A percentile compares a stretch with the other conserved stretches of the same genome.
Conservation (phyloP, 192 early-diverging fungal species). For the Backusella westeae region DNA sequence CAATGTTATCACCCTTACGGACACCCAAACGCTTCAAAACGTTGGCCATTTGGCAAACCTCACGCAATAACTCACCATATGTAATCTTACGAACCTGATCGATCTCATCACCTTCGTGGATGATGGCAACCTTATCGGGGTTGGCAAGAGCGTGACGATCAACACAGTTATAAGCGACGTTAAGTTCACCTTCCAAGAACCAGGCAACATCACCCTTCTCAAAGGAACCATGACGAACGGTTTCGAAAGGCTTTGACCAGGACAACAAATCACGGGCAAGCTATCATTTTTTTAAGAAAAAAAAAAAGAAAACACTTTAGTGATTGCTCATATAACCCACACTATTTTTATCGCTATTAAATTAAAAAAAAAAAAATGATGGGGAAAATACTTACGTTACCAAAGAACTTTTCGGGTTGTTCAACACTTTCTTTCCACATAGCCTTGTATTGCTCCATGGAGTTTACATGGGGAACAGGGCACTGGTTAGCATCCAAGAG, state of each 20-base stretch:
- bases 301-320: neutral
- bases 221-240: constrained; percentile 70
- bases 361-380: neutral
- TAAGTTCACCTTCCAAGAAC: constrained; percentile 91
- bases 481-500: constrained; percentile 49
- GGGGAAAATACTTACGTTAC: constrained; percentile 53
- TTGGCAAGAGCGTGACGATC: constrained; percentile 84
- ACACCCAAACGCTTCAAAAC: constrained; percentile 80
- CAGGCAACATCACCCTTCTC: constrained; percentile 86
- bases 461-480: constrained; percentile 71
- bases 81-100: constrained; percentile 75
- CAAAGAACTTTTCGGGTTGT: constrained; percentile 82
- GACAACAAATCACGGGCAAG: constrained; percentile 73
- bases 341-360: neutral
- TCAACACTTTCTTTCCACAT: constrained; percentile 80
- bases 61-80: constrained; percentile 76
- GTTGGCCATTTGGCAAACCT: constrained; percentile 86
- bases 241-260: constrained; percentile 81
- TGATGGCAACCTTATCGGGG: constrained; percentile 79
- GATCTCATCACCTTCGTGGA: constrained; percentile 89
- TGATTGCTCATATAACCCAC: neutral
- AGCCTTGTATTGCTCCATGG: constrained; percentile 75
- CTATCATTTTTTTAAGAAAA: constrained; percentile 25
- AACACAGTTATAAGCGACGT: constrained; percentile 95
- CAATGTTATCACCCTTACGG: constrained; percentile 90